A percentile compares a stretch with the other conserved stretches of the same genome.
phyloP scores from a whole-genome alignment of 257 asterid genomes.

The Echites panduratus region DNA sequence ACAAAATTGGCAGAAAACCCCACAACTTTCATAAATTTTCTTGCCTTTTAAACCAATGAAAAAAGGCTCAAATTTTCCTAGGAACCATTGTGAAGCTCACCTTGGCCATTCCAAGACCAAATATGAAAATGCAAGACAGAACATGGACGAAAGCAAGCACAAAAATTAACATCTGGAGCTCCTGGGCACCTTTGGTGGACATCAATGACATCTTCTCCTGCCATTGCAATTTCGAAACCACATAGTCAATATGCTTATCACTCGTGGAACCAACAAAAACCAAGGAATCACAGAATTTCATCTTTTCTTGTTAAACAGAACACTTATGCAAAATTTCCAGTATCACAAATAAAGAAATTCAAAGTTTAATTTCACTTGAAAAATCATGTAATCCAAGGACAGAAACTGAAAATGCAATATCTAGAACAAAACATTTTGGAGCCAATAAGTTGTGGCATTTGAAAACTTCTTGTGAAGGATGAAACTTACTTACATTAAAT shows the following conservation, averaged over 20 bases:
- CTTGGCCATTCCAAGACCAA: conserved; percentile 67
- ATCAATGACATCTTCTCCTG: conserved; percentile 65
- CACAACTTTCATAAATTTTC: background rate
- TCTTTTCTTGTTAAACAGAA: background rate
- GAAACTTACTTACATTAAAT: background rate
- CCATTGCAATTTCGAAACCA: conserved; percentile 15
- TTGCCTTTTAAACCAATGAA: background rate
- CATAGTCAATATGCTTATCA: background rate
- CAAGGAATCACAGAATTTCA: background rate
- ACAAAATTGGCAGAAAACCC: background rate
- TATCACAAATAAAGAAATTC: too few relatives aligned
- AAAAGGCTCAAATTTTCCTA: background rate
- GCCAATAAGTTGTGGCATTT: background rate
- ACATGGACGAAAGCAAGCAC: conserved; percentile 66
- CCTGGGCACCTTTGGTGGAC: conserved; percentile 53
- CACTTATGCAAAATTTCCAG: too few relatives aligned
- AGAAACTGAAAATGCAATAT: background rate
- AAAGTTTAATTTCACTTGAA: background rate
- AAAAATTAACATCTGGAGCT: conserved; percentile 68
- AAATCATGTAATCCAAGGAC: background rate
- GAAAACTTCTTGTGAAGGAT: background rate
- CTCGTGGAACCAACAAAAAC: background rate
- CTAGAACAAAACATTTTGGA: background rate
- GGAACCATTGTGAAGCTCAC: conserved; percentile 19
- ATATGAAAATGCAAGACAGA: conserved; percentile 57